A percentile compares a stretch with the other conserved stretches of the same genome.
Evolutionary conservation across 768 basidiomycete genomes (phyloP).

Genomic region (Solioccasus polychromus): DNA sequence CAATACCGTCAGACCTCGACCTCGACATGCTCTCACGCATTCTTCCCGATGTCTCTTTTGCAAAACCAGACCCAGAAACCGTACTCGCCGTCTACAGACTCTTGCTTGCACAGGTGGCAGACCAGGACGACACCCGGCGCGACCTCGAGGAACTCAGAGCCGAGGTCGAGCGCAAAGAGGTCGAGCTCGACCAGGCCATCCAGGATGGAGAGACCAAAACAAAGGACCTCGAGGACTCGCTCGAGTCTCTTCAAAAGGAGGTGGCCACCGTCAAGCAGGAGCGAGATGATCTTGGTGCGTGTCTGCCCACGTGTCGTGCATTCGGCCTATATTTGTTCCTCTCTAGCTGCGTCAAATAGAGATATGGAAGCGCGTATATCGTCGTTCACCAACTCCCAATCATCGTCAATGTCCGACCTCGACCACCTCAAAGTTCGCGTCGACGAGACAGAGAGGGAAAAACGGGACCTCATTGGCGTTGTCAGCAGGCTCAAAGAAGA

Average conservation of each 20-base stretch:
- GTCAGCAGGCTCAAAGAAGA: slow-evolving; percentile 83
- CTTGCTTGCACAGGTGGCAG: slow-evolving; percentile 53
- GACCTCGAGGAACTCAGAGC: slow-evolving; percentile 73
- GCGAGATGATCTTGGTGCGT: slow-evolving; percentile 64
- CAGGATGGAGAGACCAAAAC: slow-evolving; percentile 69
- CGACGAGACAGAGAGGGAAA: slow-evolving; percentile 83
- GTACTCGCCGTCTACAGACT: slow-evolving; percentile 63
- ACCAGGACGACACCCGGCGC: slow-evolving; percentile 52
- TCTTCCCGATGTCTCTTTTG: slow-evolving; percentile 59
- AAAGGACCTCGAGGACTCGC: slow-evolving; percentile 52
- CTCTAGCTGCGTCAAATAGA: slow-evolving; percentile 43
- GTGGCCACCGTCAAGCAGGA: slow-evolving; percentile 55
- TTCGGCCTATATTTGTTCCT: slow-evolving; percentile 12
- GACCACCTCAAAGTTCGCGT: slow-evolving; percentile 57
- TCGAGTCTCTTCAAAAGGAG: slow-evolving; percentile 55
- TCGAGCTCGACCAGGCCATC: slow-evolving; percentile 81
- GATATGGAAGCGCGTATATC: slow-evolving; percentile 55
- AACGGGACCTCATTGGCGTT: slow-evolving; percentile 81
- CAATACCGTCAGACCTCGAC: slow-evolving; percentile 69
- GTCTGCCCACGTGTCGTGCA: slow-evolving; percentile 2
- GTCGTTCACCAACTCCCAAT: slow-evolving; percentile 54
- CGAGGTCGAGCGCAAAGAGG: slow-evolving; percentile 65
- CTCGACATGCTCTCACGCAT: slow-evolving; percentile 54
- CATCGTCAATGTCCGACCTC: slow-evolving; percentile 60
- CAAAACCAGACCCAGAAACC: slow-evolving; percentile 54